Conservation (phyloP, 768 basidiomycete species). For the Fibroporia radiculosa region DNA sequence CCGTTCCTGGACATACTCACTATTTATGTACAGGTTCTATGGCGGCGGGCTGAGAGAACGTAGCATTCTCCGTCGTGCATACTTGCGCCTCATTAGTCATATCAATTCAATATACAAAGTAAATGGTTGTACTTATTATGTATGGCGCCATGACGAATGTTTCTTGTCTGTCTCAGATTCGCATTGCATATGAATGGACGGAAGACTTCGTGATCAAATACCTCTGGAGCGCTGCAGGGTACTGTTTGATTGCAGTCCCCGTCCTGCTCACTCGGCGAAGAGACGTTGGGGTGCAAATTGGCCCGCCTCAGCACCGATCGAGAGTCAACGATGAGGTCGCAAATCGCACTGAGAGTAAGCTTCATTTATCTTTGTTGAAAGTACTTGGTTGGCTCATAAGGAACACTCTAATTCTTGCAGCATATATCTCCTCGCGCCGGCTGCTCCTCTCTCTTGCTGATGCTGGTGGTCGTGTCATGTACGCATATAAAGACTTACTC, state of each 20-base stretch:
- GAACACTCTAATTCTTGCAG: slow-evolving; percentile 23
- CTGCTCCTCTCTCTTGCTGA: slow-evolving; percentile 92
- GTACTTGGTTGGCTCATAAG: not conserved
- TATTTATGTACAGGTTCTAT: slow-evolving; percentile 64
- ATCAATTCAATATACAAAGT: slow-evolving; percentile 91
- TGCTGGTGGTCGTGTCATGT: slow-evolving; percentile 93
- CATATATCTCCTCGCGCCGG: slow-evolving; percentile 90
- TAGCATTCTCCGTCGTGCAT: slow-evolving; percentile 72
- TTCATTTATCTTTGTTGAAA: not conserved
- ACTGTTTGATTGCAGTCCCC: slow-evolving; percentile 86
- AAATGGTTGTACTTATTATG: slow-evolving; percentile 8
- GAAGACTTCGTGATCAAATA: slow-evolving; percentile 98
- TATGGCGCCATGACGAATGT: not conserved
- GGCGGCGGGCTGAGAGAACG: slow-evolving; percentile 80
- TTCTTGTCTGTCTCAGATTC: slow-evolving; percentile 55
- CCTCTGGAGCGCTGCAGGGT: slow-evolving; percentile 89
- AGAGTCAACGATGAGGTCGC: slow-evolving; percentile 32
- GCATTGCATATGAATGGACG: slow-evolving; percentile 91
- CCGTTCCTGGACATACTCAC: not conserved
- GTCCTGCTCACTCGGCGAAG: slow-evolving; percentile 60
- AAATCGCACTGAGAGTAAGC: slow-evolving; percentile 41
- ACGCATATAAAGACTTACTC: slow-evolving; percentile 90
- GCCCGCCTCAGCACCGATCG: not conserved
- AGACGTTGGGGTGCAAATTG: slow-evolving; percentile 20
- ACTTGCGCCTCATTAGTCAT: slow-evolving; percentile 75